Evolutionary conservation across 164 flowering plant species (phyloP).

Genomic region (Nelumbo lutea): DNA sequence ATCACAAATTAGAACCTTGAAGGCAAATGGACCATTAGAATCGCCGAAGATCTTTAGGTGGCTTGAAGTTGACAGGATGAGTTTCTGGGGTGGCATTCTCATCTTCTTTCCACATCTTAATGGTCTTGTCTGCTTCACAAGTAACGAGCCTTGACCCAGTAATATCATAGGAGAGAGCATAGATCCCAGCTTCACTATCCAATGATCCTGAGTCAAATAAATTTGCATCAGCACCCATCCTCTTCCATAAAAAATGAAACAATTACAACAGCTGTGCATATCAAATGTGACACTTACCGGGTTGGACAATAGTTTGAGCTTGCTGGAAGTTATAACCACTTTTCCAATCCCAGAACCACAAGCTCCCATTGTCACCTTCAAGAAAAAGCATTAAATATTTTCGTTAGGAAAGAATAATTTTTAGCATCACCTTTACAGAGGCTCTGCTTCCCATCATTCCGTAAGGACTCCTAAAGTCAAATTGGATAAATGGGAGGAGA

Average conservation of each 20-base stretch:
- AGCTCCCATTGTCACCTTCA: constrained; percentile 92
- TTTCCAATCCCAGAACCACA: constrained; percentile 99
- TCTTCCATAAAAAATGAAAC: background rate
- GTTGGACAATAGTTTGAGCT: constrained; percentile 92
- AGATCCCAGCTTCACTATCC: constrained; percentile 98
- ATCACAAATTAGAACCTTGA: background rate
- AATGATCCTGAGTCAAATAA: constrained; percentile 61
- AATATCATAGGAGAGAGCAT: constrained; percentile 71
- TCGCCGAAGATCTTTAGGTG: constrained; percentile 85
- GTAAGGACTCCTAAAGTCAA: background rate
- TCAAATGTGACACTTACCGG: constrained; percentile 47
- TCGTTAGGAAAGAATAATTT: too few species aligned
- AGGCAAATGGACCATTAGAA: constrained; percentile 32
- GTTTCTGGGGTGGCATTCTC: constrained; percentile 91
- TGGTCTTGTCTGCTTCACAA: constrained; percentile 97
- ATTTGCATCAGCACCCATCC: background rate
- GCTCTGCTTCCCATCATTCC: background rate
- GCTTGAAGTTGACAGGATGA: constrained; percentile 88
- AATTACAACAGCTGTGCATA: background rate
- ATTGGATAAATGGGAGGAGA: too few species aligned
- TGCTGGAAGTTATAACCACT: constrained; percentile 99
- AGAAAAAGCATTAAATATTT: constrained; percentile 6
- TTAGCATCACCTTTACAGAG: background rate
- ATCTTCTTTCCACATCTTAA: constrained; percentile 99
- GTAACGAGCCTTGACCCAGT: constrained; percentile 86